Conservation (phyloP, 176 grass and related monocot genomes). For the Aegilops tauschii region DNA sequence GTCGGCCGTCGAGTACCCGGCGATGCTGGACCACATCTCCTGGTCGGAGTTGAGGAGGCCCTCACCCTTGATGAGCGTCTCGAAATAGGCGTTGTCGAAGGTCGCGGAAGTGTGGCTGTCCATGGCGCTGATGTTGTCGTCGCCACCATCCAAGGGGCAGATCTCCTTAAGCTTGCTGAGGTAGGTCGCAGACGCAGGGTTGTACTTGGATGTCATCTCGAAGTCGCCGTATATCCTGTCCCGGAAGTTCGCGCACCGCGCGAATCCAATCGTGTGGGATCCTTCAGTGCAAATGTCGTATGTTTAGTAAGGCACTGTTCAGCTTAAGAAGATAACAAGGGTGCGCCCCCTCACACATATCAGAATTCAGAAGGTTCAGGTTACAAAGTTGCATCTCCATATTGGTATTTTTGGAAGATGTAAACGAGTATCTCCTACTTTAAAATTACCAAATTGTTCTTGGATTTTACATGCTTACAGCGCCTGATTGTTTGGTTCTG, state of each 20-base stretch:
- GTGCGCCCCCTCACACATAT: background rate
- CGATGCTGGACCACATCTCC: constrained; percentile 89
- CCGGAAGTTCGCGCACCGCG: constrained; percentile 71
- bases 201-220: constrained; percentile 58
- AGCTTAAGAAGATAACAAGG: background rate
- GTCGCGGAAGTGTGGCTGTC: constrained; percentile 52
- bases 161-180: constrained; percentile 71
- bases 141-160: constrained; percentile 61
- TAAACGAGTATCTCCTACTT: background rate
- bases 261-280: constrained; percentile 86
- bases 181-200: constrained; percentile 51
- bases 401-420: background rate
- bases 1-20: constrained; percentile 60
- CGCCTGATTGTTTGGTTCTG: background rate
- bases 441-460: background rate
- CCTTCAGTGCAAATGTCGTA: constrained; percentile 24
- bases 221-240: constrained; percentile 83
- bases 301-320: background rate
- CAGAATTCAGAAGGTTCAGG: background rate
- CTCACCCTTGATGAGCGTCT: constrained; percentile 61
- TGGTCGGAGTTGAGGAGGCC: constrained; percentile 97
- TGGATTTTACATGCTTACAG: background rate
- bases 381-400: background rate
- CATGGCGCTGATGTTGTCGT: constrained; percentile 79
- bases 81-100: constrained; percentile 92